Percentiles rank a stretch among this genome's conserved stretches.
phyloP scores from a whole-genome alignment of 2,329 filamentous ascomycete genomes.

The Penicillium aurantiogriseum region DNA sequence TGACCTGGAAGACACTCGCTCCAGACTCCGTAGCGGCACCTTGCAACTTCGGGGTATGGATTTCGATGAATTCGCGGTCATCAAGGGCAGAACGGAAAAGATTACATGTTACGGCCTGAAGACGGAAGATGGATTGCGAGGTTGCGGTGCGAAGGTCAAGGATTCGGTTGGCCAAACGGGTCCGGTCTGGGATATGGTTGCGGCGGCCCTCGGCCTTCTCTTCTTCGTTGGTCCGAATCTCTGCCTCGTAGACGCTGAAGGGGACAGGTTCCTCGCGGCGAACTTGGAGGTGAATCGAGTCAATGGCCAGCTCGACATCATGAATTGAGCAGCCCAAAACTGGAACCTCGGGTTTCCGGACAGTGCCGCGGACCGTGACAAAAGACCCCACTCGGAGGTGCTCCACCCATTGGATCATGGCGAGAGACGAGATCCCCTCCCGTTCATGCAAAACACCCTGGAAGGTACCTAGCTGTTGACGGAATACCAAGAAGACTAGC shows the following conservation, averaged over 20 bases:
- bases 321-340: constrained; percentile 74
- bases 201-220: constrained; percentile 56
- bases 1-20: constrained; percentile 84
- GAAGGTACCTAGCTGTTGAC: constrained; percentile 78
- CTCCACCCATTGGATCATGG: constrained; percentile 85
- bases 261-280: constrained; percentile 61
- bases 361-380: constrained; percentile 69
- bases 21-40: constrained; percentile 88
- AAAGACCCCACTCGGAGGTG: constrained; percentile 76
- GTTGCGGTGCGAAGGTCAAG: constrained; percentile 82
- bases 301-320: constrained; percentile 71
- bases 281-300: constrained; percentile 62
- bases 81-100: constrained; percentile 77
- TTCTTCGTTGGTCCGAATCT: constrained; percentile 58
- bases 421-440: constrained; percentile 62
- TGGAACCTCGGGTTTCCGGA: constrained; percentile 71
- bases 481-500: constrained; percentile 80
- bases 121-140: constrained; percentile 82
- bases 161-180: constrained; percentile 74
- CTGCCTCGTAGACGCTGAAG: constrained; percentile 69
- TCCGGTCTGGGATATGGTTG: constrained; percentile 66
- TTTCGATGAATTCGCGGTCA: constrained; percentile 78
- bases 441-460: constrained; percentile 73
- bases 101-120: constrained; percentile 76
- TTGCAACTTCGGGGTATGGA: constrained; percentile 90